A percentile compares a stretch with the other conserved stretches of the same genome.
Evolutionary conservation across 1,284 basidiomycete species (phyloP).

Genomic region (Cryptococcus floricola): DNA sequence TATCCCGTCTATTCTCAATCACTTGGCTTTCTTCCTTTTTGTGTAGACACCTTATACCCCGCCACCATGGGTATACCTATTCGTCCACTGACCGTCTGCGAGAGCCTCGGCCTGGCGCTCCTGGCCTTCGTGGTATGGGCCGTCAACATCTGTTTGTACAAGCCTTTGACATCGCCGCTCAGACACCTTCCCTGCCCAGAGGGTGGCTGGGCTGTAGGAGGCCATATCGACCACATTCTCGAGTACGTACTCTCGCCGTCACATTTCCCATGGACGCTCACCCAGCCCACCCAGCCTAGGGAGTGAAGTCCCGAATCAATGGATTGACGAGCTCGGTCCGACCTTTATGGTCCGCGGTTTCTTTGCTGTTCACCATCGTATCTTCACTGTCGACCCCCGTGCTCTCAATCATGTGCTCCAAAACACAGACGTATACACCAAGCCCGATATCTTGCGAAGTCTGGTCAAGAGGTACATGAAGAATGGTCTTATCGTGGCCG

Average conservation of each 20-base stretch:
- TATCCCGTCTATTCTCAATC: too few relatives aligned
- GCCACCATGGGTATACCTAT: too few relatives aligned
- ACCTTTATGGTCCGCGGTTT: slow-evolving; percentile 20
- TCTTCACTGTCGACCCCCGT: slow-evolving; percentile 27
- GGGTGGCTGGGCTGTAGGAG: slow-evolving; percentile 3
- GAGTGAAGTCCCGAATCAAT: slow-evolving; percentile 6
- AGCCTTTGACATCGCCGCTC: slow-evolving; percentile 10
- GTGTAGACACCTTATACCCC: too few relatives aligned
- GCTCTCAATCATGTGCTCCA: slow-evolving; percentile 21
- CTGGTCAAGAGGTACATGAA: slow-evolving; percentile 22
- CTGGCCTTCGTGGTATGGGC: background rate
- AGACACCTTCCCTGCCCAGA: slow-evolving; percentile 2
- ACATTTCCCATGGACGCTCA: background rate
- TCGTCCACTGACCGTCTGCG: too few relatives aligned
- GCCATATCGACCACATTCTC: slow-evolving; percentile 6
- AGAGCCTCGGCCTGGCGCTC: background rate
- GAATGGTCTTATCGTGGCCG: slow-evolving; percentile 24
- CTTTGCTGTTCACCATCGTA: slow-evolving; percentile 19
- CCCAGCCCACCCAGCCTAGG: background rate
- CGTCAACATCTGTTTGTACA: slow-evolving; percentile 2
- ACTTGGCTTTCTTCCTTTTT: too few relatives aligned
- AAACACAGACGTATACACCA: slow-evolving; percentile 19
- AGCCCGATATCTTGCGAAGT: slow-evolving; percentile 16
- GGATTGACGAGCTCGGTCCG: slow-evolving; percentile 15
- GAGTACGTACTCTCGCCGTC: slow-evolving; percentile 1